Evolutionary conservation across 805 yeast species (phyloP).

Genomic region (Lachancea thermotolerans): DNA sequence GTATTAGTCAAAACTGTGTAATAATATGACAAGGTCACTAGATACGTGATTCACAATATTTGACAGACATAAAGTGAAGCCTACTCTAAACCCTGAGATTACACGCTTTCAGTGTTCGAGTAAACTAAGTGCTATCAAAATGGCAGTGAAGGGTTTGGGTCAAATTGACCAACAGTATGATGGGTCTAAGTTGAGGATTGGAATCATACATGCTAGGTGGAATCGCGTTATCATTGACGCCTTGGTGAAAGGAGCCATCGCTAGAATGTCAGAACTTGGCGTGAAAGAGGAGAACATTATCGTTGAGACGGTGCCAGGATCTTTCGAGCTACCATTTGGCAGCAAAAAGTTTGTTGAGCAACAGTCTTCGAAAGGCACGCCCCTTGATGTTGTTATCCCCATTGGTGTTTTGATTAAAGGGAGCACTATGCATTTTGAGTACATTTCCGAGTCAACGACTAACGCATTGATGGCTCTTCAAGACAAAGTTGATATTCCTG

Average conservation of each 20-base stretch:
- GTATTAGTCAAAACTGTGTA: constrained; percentile 38
- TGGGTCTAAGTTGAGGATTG: constrained; percentile 64
- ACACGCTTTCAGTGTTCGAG: constrained; percentile 4
- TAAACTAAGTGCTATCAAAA: constrained; percentile 16
- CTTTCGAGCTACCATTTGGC: constrained; percentile 88
- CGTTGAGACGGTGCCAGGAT: constrained; percentile 87
- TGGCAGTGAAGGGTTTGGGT: constrained; percentile 83
- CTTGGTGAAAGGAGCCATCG: constrained; percentile 69
- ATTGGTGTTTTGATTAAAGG: constrained; percentile 96
- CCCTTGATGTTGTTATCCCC: constrained; percentile 81
- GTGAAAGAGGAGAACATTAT: constrained; percentile 72
- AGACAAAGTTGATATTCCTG: constrained; percentile 62
- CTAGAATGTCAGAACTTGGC: constrained; percentile 52
- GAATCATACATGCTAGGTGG: constrained; percentile 96
- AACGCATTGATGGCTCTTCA: constrained; percentile 80
- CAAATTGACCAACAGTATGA: constrained; percentile 60
- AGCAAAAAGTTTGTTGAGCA: constrained; percentile 47
- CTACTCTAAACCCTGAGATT: background rate
- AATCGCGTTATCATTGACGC: constrained; percentile 70
- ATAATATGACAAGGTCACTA: background rate
- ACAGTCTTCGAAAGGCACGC: constrained; percentile 36
- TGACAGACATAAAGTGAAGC: no score
- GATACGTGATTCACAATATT: no score
- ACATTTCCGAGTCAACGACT: constrained; percentile 86
- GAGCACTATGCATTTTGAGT: constrained; percentile 96